phyloP scores from a whole-genome alignment of 2,329 filamentous ascomycete species.

The Fusarium sp. region DNA sequence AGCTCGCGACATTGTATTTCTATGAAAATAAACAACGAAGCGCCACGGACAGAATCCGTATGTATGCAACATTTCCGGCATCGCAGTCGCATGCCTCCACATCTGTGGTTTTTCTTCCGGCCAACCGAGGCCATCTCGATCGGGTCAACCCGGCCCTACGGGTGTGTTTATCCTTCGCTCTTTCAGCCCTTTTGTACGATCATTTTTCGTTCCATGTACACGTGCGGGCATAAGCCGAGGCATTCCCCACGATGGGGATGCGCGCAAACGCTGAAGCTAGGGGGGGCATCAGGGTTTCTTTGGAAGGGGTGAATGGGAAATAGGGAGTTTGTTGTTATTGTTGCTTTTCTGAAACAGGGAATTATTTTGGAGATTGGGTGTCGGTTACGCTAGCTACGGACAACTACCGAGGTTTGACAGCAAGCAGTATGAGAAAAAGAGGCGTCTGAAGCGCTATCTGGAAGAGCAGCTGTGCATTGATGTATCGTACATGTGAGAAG shows the following conservation, averaged over 20 bases:
- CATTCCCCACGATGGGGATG: constrained; percentile 9
- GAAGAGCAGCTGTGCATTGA: constrained; percentile 18
- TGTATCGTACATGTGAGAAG: constrained; percentile 45
- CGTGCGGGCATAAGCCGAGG: constrained; percentile 43
- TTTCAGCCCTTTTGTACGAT: constrained; percentile 5
- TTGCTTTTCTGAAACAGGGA: constrained; percentile 26
- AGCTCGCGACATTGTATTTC: constrained; percentile 27
- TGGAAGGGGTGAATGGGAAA: constrained; percentile 13
- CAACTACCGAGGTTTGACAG: constrained; percentile 42
- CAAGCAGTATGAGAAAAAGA: constrained; percentile 37
- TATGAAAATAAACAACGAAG: constrained; percentile 25
- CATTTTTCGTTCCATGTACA: constrained; percentile 25
- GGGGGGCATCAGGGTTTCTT: constrained; percentile 9
- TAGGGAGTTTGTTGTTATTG: constrained; percentile 24
- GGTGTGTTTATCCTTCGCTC: constrained; percentile 17
- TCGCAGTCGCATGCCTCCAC: constrained; percentile 23
- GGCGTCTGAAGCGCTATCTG: constrained; percentile 43
- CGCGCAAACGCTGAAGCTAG: neutral
- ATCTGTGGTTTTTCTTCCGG: constrained; percentile 43
- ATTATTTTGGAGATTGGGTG: constrained; percentile 33
- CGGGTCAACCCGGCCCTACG: constrained; percentile 45
- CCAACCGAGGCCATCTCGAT: constrained; percentile 41
- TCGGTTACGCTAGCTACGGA: constrained; percentile 36
- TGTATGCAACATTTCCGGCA: constrained; percentile 22
- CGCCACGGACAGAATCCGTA: constrained; percentile 29